These are phyloP conservation scores for Vaccinium darrowii DNA, from an alignment of 148 eudicot genomes.

Conservation along the genomic window DNA sequence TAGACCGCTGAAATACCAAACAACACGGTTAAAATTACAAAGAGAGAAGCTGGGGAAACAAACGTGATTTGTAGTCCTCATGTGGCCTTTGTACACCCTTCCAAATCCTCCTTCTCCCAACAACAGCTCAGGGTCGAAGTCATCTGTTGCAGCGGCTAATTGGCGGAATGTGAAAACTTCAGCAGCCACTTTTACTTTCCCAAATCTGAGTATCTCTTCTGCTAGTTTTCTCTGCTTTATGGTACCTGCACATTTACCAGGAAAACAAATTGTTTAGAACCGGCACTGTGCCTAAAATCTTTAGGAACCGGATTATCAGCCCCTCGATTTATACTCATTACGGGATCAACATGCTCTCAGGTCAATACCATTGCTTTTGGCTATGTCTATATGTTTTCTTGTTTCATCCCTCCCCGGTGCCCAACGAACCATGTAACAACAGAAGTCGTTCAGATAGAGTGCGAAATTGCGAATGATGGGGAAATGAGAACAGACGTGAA, in stretches of 20 bases:
- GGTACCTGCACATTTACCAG: slow-evolving; percentile 18
- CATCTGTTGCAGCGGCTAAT: slow-evolving; percentile 72
- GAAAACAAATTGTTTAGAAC: not conserved
- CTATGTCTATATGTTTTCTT: not conserved
- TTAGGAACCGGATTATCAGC: not conserved
- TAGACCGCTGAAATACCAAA: not conserved
- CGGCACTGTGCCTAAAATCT: not conserved
- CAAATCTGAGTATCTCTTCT: slow-evolving; percentile 40
- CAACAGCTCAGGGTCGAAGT: slow-evolving; percentile 64
- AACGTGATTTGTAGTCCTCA: slow-evolving; percentile 56
- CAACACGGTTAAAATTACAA: not conserved
- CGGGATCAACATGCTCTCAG: not conserved
- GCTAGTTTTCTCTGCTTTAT: slow-evolving; percentile 50
- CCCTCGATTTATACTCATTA: not conserved
- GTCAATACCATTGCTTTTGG: not conserved
- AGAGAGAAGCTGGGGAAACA: not conserved
- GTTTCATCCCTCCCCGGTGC: not conserved
- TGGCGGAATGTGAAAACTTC: slow-evolving; percentile 80
- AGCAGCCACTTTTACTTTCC: slow-evolving; percentile 42
- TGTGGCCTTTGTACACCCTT: slow-evolving; percentile 79
- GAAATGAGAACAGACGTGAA: not conserved
- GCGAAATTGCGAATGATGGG: not conserved
- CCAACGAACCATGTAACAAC: not conserved
- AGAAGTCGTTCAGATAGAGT: not conserved
- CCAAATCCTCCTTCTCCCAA: slow-evolving; percentile 95